These are phyloP conservation scores for Cicer arietinum DNA, from an alignment of 306 rosid species.

Conservation along the genomic window DNA sequence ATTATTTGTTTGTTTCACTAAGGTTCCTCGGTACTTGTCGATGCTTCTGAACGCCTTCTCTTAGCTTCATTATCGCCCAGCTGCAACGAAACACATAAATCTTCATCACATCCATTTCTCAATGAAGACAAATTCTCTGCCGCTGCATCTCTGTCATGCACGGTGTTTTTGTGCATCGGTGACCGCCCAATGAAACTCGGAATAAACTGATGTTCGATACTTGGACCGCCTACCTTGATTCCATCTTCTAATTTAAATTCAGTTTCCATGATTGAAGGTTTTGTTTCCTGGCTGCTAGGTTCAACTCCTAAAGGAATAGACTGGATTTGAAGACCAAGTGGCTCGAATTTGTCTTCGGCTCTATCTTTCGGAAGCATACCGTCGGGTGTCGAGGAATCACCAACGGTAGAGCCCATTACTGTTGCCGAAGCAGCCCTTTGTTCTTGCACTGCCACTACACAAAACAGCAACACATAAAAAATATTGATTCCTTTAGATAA, in stretches of 20 bases:
- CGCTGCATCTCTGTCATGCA: constrained; percentile 50
- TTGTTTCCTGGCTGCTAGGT: constrained; percentile 57
- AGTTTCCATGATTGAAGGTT: constrained; percentile 61
- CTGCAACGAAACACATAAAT: constrained; percentile 82
- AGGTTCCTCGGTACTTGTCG: constrained; percentile 71
- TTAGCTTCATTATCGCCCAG: constrained; percentile 93
- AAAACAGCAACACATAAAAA: constrained; percentile 23
- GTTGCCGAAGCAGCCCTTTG: constrained; percentile 87
- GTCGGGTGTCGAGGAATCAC: constrained; percentile 88
- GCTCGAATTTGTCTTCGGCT: constrained; percentile 78
- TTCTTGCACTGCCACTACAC: constrained; percentile 90
- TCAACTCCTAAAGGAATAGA: constrained; percentile 76
- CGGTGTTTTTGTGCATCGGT: constrained; percentile 64
- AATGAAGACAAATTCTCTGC: constrained; percentile 77
- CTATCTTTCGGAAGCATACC: constrained; percentile 68
- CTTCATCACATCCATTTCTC: constrained; percentile 73
- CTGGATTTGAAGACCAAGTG: constrained; percentile 88
- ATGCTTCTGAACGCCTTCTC: constrained; percentile 85
- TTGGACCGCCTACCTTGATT: constrained; percentile 60
- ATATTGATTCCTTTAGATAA: background rate
- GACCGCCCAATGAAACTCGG: constrained; percentile 79
- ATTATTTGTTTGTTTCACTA: constrained; percentile 49
- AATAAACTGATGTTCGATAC: constrained; percentile 90
- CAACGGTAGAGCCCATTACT: constrained; percentile 79
- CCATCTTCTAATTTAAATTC: constrained; percentile 83